These are phyloP conservation scores for Boletus coccyginus DNA, from an alignment of 768 basidiomycete genomes.

Conservation along the genomic window DNA sequence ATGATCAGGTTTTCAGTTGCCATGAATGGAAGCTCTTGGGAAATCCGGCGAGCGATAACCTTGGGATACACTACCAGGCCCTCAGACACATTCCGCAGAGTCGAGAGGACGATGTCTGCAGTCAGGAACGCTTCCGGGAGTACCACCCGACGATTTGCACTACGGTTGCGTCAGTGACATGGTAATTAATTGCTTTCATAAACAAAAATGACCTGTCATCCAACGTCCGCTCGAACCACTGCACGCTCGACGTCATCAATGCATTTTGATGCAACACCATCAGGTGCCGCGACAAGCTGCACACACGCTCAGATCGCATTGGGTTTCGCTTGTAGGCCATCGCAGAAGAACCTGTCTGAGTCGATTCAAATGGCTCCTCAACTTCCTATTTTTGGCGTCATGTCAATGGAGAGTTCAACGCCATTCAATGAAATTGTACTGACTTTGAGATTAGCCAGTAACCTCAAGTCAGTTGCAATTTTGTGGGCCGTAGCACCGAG, in stretches of 20 bases:
- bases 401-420: conserved; percentile 2
- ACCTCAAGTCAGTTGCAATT: conserved; percentile 91
- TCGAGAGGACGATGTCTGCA: conserved; percentile 93
- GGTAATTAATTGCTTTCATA: not conserved
- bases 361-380: conserved; percentile 98
- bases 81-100: conserved; percentile 94
- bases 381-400: conserved; percentile 59
- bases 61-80: conserved; percentile 99
- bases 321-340: conserved; percentile 99
- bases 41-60: conserved; percentile 89
- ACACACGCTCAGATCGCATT: conserved; percentile 97
- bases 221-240: conserved; percentile 98
- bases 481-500: conserved; percentile 96
- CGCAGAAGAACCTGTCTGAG: conserved; percentile 94
- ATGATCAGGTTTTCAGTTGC: conserved; percentile 99
- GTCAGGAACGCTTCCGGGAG: conserved; percentile 97
- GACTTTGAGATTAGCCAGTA: conserved; percentile 92
- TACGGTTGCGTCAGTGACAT: conserved; percentile 29
- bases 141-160: conserved; percentile 94
- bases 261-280: conserved; percentile 97
- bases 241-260: conserved; percentile 89
- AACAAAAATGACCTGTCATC: conserved; percentile 73
- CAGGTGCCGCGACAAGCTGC: conserved; percentile 92
- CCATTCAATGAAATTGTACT: not conserved
- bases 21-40: conserved; percentile 98